Conservation (phyloP, 208 protist species). For the Leishmania mexicana region DNA sequence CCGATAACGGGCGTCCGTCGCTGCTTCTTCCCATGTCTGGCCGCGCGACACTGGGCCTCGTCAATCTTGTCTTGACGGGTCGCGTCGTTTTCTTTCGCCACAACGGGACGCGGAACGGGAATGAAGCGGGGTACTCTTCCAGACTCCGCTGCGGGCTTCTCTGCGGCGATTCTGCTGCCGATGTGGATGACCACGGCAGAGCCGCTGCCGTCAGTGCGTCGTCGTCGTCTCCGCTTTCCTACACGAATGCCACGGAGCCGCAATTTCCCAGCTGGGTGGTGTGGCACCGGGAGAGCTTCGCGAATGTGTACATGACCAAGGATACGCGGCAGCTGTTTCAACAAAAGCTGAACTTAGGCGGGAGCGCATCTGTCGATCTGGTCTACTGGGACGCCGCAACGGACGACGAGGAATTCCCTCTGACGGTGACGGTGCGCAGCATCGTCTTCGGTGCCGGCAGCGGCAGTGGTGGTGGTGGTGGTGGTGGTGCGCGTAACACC, state of each 20-base stretch:
- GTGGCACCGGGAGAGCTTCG: constrained; percentile 53
- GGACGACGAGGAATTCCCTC: constrained; percentile 48
- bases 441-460: constrained; percentile 8
- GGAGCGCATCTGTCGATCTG: constrained; percentile 48
- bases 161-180: constrained; percentile 16
- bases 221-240: constrained; percentile 6
- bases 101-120: constrained; percentile 34
- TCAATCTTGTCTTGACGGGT: constrained; percentile 53
- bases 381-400: constrained; percentile 74
- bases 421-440: constrained; percentile 50
- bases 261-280: constrained; percentile 81
- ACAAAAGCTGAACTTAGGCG: constrained; percentile 53
- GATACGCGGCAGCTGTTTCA: constrained; percentile 63
- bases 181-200: not conserved
- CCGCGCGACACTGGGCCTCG: constrained; percentile 51
- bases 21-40: constrained; percentile 25
- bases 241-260: constrained; percentile 46
- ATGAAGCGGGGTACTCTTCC: constrained; percentile 36
- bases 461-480: constrained; percentile 4
- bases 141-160: constrained; percentile 42
- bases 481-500: constrained; percentile 12
- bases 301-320: constrained; percentile 71
- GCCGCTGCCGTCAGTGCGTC: not conserved
- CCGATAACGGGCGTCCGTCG: constrained; percentile 4
- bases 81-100: constrained; percentile 33